phyloP scores from a whole-genome alignment of 2,329 filamentous ascomycete genomes.

The Mariannaea elegans region DNA sequence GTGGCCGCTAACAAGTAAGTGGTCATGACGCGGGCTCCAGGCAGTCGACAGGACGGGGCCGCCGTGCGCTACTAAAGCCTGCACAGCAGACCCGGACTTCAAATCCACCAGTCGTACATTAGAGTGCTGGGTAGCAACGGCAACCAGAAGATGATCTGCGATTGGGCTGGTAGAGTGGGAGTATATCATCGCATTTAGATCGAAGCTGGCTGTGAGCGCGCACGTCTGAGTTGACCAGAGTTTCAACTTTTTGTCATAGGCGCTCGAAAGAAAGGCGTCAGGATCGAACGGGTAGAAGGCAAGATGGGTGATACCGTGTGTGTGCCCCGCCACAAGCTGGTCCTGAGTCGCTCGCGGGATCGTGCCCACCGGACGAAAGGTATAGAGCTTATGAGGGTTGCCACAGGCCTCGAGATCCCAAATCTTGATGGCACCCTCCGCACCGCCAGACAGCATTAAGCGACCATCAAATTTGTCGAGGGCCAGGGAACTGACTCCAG shows the following conservation, averaged over 20 bases:
- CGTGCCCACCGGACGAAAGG: slow-evolving; percentile 63
- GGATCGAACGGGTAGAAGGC: slow-evolving; percentile 83
- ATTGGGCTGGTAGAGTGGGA: slow-evolving; percentile 81
- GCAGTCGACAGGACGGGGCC: slow-evolving; percentile 73
- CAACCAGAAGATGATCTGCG: slow-evolving; percentile 79
- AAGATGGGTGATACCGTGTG: slow-evolving; percentile 78
- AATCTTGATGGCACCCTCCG: slow-evolving; percentile 83
- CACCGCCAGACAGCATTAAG: slow-evolving; percentile 84
- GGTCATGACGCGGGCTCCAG: slow-evolving; percentile 84
- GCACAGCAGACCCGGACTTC: slow-evolving; percentile 77
- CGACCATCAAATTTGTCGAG: slow-evolving; percentile 82
- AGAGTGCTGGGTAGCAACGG: slow-evolving; percentile 87
- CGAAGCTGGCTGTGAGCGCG: slow-evolving; percentile 70
- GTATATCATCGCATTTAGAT: slow-evolving; percentile 74
- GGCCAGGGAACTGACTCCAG: slow-evolving; percentile 81
- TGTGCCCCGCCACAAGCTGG: slow-evolving; percentile 56
- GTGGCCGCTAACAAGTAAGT: slow-evolving; percentile 85
- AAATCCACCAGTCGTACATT: slow-evolving; percentile 87
- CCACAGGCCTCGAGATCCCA: slow-evolving; percentile 81
- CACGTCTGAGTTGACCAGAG: slow-evolving; percentile 75
- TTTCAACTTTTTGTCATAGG: slow-evolving; percentile 81
- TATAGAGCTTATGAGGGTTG: slow-evolving; percentile 55
- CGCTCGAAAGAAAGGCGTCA: slow-evolving; percentile 78
- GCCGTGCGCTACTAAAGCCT: slow-evolving; percentile 74
- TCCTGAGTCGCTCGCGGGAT: slow-evolving; percentile 54